phyloP scores from a whole-genome alignment of 345 rosid genomes.

The Passiflora organensis region DNA sequence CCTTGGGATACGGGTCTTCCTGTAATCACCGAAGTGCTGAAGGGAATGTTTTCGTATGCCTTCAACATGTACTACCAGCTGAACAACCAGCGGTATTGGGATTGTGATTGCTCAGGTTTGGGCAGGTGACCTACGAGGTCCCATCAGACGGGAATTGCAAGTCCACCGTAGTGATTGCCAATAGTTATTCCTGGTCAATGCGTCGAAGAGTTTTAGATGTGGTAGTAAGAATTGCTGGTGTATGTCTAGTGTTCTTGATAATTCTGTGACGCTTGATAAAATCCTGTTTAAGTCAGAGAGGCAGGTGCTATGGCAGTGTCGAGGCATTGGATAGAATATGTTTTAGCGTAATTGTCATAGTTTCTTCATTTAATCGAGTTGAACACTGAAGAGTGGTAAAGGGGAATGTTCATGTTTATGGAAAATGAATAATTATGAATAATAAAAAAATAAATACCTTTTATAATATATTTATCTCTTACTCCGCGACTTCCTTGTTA shows the following conservation, averaged over 20 bases:
- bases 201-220: conserved; percentile 13
- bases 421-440: no score
- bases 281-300: neutral
- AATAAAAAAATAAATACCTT: no score
- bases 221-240: conserved; percentile 8
- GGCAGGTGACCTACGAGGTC: conserved; percentile 45
- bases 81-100: conserved; percentile 48
- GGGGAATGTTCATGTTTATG: no score
- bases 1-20: conserved; percentile 68
- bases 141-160: conserved; percentile 59
- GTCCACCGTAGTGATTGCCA: conserved; percentile 61
- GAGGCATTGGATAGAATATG: neutral
- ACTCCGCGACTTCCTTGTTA: no score
- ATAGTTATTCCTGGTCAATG: conserved; percentile 19
- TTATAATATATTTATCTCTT: no score
- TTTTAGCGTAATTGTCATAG: neutral
- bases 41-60: conserved; percentile 79
- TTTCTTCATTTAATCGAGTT: no score
- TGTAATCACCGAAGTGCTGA: conserved; percentile 47
- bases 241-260: conserved; percentile 18
- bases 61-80: conserved; percentile 81
- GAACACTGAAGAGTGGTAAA: no score
- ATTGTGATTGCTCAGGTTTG: conserved; percentile 66
- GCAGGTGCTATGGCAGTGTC: neutral
- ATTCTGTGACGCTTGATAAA: conserved; percentile 2